phyloP scores from a whole-genome alignment of 176 grass and related monocot genomes.

The Aegilops umbellulata region DNA sequence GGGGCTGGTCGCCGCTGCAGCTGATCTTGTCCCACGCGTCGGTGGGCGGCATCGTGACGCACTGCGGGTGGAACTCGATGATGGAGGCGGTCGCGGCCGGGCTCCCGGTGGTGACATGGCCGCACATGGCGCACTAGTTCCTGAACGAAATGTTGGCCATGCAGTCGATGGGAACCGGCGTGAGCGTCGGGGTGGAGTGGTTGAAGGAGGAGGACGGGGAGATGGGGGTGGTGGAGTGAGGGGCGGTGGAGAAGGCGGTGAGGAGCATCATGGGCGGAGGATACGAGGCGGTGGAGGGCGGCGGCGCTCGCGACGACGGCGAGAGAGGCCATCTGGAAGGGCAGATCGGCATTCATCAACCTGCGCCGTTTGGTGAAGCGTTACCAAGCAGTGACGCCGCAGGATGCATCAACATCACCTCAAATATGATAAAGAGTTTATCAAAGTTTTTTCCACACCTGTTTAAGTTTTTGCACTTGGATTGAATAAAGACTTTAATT shows the following conservation, averaged over 20 bases:
- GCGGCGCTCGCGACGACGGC: conserved; percentile 9
- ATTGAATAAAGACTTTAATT: too few relatives aligned
- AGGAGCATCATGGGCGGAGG: conserved; percentile 34
- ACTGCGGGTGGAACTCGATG: conserved; percentile 83
- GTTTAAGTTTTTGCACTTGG: too few relatives aligned
- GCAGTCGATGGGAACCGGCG: conserved; percentile 47
- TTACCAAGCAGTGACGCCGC: neutral
- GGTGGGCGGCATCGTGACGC: conserved; percentile 42
- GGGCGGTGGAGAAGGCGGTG: conserved; percentile 16
- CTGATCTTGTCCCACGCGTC: neutral
- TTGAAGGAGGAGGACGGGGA: conserved; percentile 14
- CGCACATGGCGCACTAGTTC: conserved; percentile 50
- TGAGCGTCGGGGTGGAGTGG: conserved; percentile 32
- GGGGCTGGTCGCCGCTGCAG: conserved; percentile 61
- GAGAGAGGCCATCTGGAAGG: neutral
- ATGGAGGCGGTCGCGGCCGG: neutral
- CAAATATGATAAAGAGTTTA: too few relatives aligned
- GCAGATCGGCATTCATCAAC: conserved; percentile 36
- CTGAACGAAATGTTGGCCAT: conserved; percentile 56
- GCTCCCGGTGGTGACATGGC: conserved; percentile 66
- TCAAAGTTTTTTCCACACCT: too few relatives aligned
- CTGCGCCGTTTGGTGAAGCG: conserved; percentile 7
- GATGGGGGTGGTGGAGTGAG: neutral
- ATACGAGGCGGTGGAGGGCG: conserved; percentile 11
- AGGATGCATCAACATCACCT: too few relatives aligned